Percentiles rank a stretch among this genome's conserved stretches.
phyloP scores from a whole-genome alignment of 164 flowering plant species.

The Dillenia suffruticosa region DNA sequence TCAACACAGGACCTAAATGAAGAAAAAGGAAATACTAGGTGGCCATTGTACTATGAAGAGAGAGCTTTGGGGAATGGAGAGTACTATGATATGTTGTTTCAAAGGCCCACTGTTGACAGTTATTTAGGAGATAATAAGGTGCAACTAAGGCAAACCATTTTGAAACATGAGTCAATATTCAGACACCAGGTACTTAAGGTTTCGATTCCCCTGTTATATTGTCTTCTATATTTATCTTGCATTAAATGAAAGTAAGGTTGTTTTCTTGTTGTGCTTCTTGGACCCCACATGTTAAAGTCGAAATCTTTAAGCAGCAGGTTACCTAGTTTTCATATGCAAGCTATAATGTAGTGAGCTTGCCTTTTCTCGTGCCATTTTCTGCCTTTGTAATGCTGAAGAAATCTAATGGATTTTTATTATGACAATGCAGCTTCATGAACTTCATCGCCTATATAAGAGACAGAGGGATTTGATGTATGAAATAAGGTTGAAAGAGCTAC shows the following conservation, averaged over 20 bases:
- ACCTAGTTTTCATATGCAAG: not conserved
- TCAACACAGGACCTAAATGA: slow-evolving; percentile 25
- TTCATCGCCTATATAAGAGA: slow-evolving; percentile 43
- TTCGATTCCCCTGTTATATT: not conserved
- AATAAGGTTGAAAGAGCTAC: slow-evolving; percentile 16
- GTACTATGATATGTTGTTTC: slow-evolving; percentile 6
- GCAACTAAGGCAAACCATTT: slow-evolving; percentile 31
- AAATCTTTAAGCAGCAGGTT: too few species aligned
- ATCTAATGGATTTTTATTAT: slow-evolving; percentile 7
- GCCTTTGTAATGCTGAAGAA: not conserved
- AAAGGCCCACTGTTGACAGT: slow-evolving; percentile 12
- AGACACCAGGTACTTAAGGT: slow-evolving; percentile 34
- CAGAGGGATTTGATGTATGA: slow-evolving; percentile 50
- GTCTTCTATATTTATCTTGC: not conserved
- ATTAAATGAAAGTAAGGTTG: not conserved
- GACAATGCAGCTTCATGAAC: slow-evolving; percentile 37
- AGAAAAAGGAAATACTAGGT: slow-evolving; percentile 14
- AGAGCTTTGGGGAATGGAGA: slow-evolving; percentile 15
- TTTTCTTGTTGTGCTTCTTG: not conserved
- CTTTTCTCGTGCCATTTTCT: not conserved
- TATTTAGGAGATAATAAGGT: slow-evolving; percentile 20
- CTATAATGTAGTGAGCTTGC: not conserved
- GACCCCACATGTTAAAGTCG: not conserved
- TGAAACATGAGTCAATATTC: slow-evolving; percentile 43
- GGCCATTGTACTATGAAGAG: slow-evolving; percentile 20